Base-by-base conservation (phyloP, 2,329 filamentous ascomycete species). In the Aspergillus sergii region DNA sequence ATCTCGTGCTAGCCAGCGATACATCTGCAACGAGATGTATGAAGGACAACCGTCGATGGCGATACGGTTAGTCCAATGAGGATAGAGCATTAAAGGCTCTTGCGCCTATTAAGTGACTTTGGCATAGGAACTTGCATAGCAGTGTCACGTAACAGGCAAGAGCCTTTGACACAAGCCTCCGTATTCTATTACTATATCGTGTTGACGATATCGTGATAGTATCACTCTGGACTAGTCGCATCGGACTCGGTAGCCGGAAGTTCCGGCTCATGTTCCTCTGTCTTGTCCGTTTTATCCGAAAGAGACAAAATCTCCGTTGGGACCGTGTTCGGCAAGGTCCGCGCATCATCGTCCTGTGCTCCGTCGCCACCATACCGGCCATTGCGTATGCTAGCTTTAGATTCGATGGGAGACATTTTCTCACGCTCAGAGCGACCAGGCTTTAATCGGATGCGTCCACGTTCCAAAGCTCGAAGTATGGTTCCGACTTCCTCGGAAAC, bases 401-500 rank as follows among this genome's bases (percentile, higher is more conserved):
- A 76, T 26, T 73, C 75, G 1, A 72, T 75, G 19, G 76, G 76
- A 10, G 76, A 78, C 63, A 69, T 64, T 19, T 72, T 71, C 59
- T 66, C 62, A 45, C 70, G 71, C 57, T 79, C 77, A 5, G 74
- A 71, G 23, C 68, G 68, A 48, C 71, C 76, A 11, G 76, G 74
- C 57, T 77, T 75, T 48, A 79, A 60, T 61, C 76, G 73, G 46
- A 77, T 62, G 14, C 69, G 72, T 23, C 77, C 77, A 30, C 72
- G 71, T 59, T 79, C 77, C 41, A 79, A 63, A 16, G 75, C 76
- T 21, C 73, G 75, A 36, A 79, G 67, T 11, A 79, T 65, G 1
- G 71, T 66, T 36, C 72, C 70, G 23, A 79, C 70, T 57, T 79
- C 76, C 16, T 77, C 73, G 0, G 75, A 73, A 23, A 76, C 73